phyloP scores from a whole-genome alignment of 169 alveolate species.

The Eimeria necatrix region DNA sequence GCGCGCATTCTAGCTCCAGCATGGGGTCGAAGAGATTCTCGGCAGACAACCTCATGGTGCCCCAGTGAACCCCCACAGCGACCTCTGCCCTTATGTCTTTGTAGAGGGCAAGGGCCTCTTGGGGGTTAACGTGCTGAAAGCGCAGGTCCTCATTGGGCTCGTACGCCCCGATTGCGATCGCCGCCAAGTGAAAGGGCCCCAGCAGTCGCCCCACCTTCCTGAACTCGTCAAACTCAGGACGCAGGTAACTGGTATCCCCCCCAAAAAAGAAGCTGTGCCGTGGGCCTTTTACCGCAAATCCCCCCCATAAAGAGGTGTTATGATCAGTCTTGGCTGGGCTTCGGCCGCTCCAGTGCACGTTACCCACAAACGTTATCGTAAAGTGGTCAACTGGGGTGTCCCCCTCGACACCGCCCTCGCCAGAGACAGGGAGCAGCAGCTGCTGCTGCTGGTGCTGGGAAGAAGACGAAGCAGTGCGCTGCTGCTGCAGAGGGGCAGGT shows the following conservation, averaged over 20 bases:
- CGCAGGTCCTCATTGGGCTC: conserved; percentile 75
- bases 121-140: conserved; percentile 74
- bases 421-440: background rate
- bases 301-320: conserved; percentile 75
- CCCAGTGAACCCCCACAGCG: conserved; percentile 79
- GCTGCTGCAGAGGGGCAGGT: too few relatives aligned
- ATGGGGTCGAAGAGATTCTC: conserved; percentile 75
- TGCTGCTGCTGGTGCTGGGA: conserved; percentile 24
- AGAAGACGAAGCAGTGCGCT: too few relatives aligned
- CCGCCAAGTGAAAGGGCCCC: conserved; percentile 78
- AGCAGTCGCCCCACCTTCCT: conserved; percentile 39
- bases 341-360: conserved; percentile 73
- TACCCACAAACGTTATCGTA: conserved; percentile 38
- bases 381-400: conserved; percentile 11
- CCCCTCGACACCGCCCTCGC: background rate
- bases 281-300: conserved; percentile 68
- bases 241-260: conserved; percentile 62
- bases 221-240: conserved; percentile 66
- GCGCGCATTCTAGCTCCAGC: conserved; percentile 75
- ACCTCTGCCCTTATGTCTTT: conserved; percentile 58
- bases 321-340: conserved; percentile 72
- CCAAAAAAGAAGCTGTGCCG: conserved; percentile 66
- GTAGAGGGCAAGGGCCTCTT: conserved; percentile 34
- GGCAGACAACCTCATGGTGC: conserved; percentile 64
- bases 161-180: conserved; percentile 76